Conservation (phyloP, 2,329 filamentous ascomycete genomes). For the Monosporascus sp. region DNA sequence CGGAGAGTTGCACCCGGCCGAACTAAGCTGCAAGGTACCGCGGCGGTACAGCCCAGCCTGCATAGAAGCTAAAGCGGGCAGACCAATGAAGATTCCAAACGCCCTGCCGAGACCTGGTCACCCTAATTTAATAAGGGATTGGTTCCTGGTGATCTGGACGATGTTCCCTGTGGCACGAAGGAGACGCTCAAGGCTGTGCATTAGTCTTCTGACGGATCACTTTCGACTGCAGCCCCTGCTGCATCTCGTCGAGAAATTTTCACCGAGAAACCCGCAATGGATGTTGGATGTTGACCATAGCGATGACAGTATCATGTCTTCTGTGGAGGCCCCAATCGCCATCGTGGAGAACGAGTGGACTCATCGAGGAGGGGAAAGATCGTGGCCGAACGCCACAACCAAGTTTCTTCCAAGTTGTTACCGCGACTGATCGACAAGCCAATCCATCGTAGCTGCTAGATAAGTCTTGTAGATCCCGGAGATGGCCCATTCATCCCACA, state of each 20-base stretch:
- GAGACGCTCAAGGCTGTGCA: too few species aligned
- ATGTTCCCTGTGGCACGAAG: too few species aligned
- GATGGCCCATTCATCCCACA: background rate
- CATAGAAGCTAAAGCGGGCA: background rate
- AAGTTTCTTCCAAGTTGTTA: background rate
- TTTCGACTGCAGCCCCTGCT: too few species aligned
- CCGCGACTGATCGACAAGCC: background rate
- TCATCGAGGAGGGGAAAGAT: background rate
- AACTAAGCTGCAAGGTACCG: background rate
- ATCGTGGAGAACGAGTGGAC: background rate
- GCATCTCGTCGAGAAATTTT: too few species aligned
- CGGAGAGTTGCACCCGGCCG: background rate
- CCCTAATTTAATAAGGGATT: too few species aligned
- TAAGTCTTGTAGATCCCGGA: background rate
- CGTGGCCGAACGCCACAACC: background rate
- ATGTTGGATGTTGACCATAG: too few species aligned
- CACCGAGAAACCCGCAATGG: too few species aligned
- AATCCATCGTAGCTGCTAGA: background rate
- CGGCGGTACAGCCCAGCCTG: background rate
- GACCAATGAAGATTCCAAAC: background rate
- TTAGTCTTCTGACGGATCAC: too few species aligned
- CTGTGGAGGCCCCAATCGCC: too few species aligned
- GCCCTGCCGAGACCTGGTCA: background rate
- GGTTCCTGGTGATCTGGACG: too few species aligned
- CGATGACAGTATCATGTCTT: too few species aligned